These are phyloP conservation scores for Brassica juncea DNA, from an alignment of 345 rosid species.

Conservation along the genomic window DNA sequence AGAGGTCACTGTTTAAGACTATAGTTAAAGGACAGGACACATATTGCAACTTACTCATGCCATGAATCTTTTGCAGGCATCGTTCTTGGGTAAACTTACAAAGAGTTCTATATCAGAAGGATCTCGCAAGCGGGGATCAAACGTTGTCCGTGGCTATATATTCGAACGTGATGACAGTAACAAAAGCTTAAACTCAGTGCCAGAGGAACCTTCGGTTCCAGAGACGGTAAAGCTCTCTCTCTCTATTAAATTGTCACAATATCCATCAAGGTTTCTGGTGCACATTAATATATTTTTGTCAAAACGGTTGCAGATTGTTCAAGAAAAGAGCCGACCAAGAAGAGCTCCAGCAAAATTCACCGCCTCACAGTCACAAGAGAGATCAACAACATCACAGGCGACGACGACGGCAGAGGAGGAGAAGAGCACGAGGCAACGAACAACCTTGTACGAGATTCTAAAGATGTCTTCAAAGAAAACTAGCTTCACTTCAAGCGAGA, in stretches of 20 bases:
- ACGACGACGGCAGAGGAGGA: slow-evolving; percentile 35
- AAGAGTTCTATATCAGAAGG: slow-evolving; percentile 54
- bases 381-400: slow-evolving; percentile 26
- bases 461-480: slow-evolving; percentile 57
- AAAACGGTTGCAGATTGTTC: slow-evolving; percentile 45
- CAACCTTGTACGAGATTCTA: slow-evolving; percentile 65
- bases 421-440: slow-evolving; percentile 43
- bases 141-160: slow-evolving; percentile 64
- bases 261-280: not conserved
- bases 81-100: slow-evolving; percentile 67
- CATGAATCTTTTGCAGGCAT: slow-evolving; percentile 62
- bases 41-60: slow-evolving; percentile 13
- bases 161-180: slow-evolving; percentile 80
- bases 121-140: slow-evolving; percentile 57
- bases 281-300: not conserved
- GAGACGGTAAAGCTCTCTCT: slow-evolving; percentile 51
- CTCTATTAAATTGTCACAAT: not conserved
- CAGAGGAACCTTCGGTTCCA: slow-evolving; percentile 61
- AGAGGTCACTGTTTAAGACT: slow-evolving; percentile 15
- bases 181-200: slow-evolving; percentile 46
- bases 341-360: slow-evolving; percentile 64
- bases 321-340: slow-evolving; percentile 49
- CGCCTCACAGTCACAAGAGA: slow-evolving; percentile 53
- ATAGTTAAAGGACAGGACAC: not conserved
- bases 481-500: slow-evolving; percentile 38